Percentiles rank a stretch among this genome's conserved stretches.
Conservation (phyloP, 176 grass and related monocot genomes). For the Hordeum marinum region DNA sequence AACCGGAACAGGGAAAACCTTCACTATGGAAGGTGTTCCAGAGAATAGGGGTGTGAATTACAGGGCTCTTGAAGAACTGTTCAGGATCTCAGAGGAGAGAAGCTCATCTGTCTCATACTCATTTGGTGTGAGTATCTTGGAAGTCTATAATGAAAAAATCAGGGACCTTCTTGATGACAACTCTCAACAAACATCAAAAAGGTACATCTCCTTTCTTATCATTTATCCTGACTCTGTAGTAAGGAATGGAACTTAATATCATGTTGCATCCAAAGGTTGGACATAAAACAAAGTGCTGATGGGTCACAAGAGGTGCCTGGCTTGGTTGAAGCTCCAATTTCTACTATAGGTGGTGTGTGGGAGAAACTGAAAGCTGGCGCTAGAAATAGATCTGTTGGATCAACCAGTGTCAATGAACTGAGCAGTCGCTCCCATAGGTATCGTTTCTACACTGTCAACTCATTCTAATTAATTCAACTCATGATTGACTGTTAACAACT, state of each 20-base stretch:
- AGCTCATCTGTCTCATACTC: conserved; percentile 38
- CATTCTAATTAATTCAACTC: background rate
- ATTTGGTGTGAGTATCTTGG: conserved; percentile 84
- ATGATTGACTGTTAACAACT: background rate
- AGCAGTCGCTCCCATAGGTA: conserved; percentile 96
- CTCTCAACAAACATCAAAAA: conserved; percentile 51
- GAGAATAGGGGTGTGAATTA: conserved; percentile 95
- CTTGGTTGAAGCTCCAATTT: conserved; percentile 59
- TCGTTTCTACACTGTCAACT: background rate
- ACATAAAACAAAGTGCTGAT: conserved; percentile 75
- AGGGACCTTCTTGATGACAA: conserved; percentile 71
- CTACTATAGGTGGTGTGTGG: conserved; percentile 69
- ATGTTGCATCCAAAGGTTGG: conserved; percentile 66
- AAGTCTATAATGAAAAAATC: conserved; percentile 98
- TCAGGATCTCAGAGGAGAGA: conserved; percentile 50
- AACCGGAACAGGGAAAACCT: conserved; percentile 90
- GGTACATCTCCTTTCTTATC: conserved; percentile 32
- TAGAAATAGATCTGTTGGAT: conserved; percentile 85
- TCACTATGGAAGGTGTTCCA: conserved; percentile 90
- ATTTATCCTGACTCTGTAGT: background rate
- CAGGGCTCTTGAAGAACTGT: conserved; percentile 85
- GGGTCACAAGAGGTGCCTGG: conserved; percentile 86
- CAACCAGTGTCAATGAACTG: conserved; percentile 81
- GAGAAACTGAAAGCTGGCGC: conserved; percentile 67
- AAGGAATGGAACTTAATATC: background rate